Percentiles rank a stretch among this genome's conserved stretches.
Evolutionary conservation across 1,284 basidiomycete species (phyloP).

Genomic region (Leccinum subspadiceum): DNA sequence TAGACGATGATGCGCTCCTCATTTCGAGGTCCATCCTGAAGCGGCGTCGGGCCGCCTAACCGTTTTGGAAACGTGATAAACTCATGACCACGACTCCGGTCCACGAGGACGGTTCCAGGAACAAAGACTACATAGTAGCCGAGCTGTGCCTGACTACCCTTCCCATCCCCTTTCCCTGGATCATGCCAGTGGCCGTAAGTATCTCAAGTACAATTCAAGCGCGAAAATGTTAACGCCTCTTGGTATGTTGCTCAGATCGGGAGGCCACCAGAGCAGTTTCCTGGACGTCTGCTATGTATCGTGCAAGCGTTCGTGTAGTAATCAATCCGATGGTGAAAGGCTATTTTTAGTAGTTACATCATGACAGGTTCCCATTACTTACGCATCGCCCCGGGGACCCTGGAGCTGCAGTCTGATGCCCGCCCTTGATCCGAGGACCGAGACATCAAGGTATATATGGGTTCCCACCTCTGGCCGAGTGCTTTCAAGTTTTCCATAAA

Average conservation of each 20-base stretch:
- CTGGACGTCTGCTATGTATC: not conserved
- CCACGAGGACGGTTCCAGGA: too few relatives aligned
- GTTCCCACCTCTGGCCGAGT: not conserved
- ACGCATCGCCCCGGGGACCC: not conserved
- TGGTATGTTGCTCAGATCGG: not conserved
- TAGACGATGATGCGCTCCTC: too few relatives aligned
- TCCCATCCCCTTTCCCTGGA: too few relatives aligned
- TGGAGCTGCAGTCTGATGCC: not conserved
- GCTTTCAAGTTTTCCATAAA: not conserved
- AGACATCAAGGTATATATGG: not conserved
- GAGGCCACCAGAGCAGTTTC: not conserved
- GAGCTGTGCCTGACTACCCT: too few relatives aligned
- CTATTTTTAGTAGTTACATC: not conserved
- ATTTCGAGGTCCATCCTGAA: too few relatives aligned
- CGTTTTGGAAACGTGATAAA: too few relatives aligned
- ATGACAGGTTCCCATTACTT: not conserved
- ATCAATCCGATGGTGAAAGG: not conserved
- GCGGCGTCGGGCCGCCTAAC: too few relatives aligned
- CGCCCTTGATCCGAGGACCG: conserved; percentile 1
- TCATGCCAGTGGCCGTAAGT: too few relatives aligned
- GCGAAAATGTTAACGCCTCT: not conserved
- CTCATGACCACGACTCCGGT: too few relatives aligned
- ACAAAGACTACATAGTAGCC: too few relatives aligned
- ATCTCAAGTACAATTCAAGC: too few relatives aligned
- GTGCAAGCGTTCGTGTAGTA: not conserved